These are phyloP conservation scores for Dinochytrium kinnereticum DNA, from an alignment of 371 early-diverging fungal species.

Conservation along the genomic window DNA sequence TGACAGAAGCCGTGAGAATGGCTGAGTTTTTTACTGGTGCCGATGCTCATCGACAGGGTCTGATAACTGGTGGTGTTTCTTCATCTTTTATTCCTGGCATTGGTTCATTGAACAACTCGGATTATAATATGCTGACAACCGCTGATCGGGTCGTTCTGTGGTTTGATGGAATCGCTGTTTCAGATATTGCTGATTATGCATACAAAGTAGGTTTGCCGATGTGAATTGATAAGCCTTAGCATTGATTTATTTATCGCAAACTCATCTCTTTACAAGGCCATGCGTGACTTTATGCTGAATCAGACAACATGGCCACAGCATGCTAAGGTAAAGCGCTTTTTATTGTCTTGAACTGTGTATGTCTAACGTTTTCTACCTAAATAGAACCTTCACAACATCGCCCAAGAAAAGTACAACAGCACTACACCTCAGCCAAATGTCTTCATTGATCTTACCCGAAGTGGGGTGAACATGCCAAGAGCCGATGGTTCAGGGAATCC, in stretches of 20 bases:
- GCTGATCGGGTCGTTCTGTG: not conserved
- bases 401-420: not conserved
- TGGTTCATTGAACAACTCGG: not conserved
- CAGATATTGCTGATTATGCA: not conserved
- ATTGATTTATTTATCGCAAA: too few relatives aligned
- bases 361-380: not conserved
- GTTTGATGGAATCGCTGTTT: not conserved
- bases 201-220: too few relatives aligned
- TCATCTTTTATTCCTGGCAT: constrained; percentile 1
- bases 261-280: too few relatives aligned
- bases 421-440: not conserved
- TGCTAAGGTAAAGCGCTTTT: not conserved
- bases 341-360: not conserved
- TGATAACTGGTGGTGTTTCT: not conserved
- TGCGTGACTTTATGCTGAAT: not conserved
- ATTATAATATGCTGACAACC: not conserved
- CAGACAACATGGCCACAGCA: not conserved
- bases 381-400: not conserved
- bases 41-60: not conserved
- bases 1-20: not conserved
- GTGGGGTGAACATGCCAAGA: too few relatives aligned
- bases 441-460: not conserved
- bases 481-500: not conserved
- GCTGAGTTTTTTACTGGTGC: not conserved
- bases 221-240: too few relatives aligned